phyloP scores from a whole-genome alignment of 176 grass and related monocot genomes.

The Eleusine coracana region DNA sequence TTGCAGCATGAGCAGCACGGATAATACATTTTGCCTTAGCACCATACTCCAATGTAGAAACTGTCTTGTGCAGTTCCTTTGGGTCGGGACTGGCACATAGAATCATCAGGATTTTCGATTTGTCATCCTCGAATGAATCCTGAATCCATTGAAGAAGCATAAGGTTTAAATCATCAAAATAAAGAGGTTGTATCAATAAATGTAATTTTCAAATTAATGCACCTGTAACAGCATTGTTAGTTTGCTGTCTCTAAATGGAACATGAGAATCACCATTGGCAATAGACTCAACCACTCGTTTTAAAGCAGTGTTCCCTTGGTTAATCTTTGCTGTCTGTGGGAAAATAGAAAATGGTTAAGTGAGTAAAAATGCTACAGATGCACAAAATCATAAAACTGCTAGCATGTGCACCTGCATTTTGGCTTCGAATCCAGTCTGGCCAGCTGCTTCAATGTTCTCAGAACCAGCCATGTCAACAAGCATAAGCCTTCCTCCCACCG shows the following conservation, averaged over 20 bases:
- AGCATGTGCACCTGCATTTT: constrained; percentile 76
- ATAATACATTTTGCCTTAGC: constrained; percentile 98
- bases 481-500: constrained; percentile 89
- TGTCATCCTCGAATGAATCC: constrained; percentile 96
- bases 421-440: constrained; percentile 87
- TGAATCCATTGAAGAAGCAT: constrained; percentile 39
- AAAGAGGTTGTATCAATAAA: not conserved
- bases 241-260: constrained; percentile 94
- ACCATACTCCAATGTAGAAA: constrained; percentile 90
- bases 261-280: constrained; percentile 90
- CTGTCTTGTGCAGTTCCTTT: constrained; percentile 88
- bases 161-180: not conserved
- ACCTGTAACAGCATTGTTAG: constrained; percentile 97
- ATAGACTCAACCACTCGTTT: constrained; percentile 94
- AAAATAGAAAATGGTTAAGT: not conserved
- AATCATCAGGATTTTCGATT: constrained; percentile 98
- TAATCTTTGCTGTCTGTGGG: constrained; percentile 87
- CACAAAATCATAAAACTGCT: not conserved
- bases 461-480: constrained; percentile 97
- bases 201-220: not conserved
- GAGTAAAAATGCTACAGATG: not conserved
- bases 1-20: constrained; percentile 64
- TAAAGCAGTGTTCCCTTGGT: constrained; percentile 86
- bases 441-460: constrained; percentile 94
- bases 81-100: constrained; percentile 89